Percentiles rank a stretch among this genome's conserved stretches.
Conservation (phyloP, 2,329 filamentous ascomycete species). For the Penicillium sp. region DNA sequence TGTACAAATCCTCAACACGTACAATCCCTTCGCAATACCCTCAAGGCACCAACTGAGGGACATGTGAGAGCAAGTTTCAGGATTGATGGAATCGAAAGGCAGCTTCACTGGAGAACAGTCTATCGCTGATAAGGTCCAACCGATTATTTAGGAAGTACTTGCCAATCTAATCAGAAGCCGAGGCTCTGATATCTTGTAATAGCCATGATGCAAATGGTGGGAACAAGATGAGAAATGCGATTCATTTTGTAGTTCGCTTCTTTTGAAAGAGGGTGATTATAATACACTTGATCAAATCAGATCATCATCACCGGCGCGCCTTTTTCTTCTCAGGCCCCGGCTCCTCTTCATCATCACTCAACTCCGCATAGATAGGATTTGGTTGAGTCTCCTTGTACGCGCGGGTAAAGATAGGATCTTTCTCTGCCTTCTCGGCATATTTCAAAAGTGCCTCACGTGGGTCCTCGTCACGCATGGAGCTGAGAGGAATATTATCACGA, state of each 20-base stretch:
- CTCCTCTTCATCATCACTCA: conserved; percentile 79
- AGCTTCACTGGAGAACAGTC: too few species aligned
- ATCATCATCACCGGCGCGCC: conserved; percentile 35
- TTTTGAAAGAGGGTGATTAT: not conserved
- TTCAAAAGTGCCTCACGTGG: conserved; percentile 90
- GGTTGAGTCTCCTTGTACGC: conserved; percentile 93
- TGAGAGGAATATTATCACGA: conserved; percentile 83
- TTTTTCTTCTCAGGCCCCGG: conserved; percentile 69
- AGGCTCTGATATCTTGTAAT: too few species aligned
- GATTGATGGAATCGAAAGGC: too few species aligned
- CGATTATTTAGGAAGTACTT: too few species aligned
- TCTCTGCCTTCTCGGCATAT: conserved; percentile 90
- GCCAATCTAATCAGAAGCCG: too few species aligned
- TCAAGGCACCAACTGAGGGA: not conserved
- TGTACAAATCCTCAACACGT: not conserved
- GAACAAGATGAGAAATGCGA: not conserved
- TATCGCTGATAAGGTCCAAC: too few species aligned
- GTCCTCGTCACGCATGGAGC: conserved; percentile 93
- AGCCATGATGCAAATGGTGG: not conserved
- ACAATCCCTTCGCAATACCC: not conserved
- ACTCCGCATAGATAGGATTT: conserved; percentile 83
- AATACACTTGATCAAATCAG: not conserved
- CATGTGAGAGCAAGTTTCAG: not conserved
- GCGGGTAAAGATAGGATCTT: conserved; percentile 91
- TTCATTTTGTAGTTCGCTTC: not conserved